Conservation (phyloP, 768 basidiomycete genomes). For the Coprinopsis sp. region DNA sequence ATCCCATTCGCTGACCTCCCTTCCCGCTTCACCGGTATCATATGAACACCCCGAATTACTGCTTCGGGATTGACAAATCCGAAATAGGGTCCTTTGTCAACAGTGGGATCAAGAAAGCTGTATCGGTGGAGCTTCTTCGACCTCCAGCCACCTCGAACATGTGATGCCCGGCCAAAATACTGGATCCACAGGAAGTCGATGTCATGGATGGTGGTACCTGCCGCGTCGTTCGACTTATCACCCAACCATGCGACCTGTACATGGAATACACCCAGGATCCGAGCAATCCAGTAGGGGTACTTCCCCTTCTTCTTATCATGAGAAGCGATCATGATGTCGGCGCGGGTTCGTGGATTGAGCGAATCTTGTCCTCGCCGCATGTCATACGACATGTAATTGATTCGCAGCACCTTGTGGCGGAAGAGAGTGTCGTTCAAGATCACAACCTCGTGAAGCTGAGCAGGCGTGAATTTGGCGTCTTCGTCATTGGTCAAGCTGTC, state of each 20-base stretch:
- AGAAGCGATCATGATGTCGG: slow-evolving; percentile 31
- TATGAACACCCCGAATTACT: slow-evolving; percentile 35
- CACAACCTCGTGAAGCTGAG: too few relatives aligned
- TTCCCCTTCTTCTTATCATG: slow-evolving; percentile 11
- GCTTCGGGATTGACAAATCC: slow-evolving; percentile 42
- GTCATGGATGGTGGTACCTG: not conserved
- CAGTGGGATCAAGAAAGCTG: slow-evolving; percentile 27
- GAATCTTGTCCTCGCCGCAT: slow-evolving; percentile 36
- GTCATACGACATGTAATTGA: slow-evolving; percentile 31
- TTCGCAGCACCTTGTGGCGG: slow-evolving; percentile 13
- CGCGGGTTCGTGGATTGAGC: slow-evolving; percentile 30
- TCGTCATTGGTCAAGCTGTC: too few relatives aligned
- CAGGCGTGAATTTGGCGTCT: too few relatives aligned
- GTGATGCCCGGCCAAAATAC: slow-evolving; percentile 17
- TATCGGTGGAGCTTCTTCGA: slow-evolving; percentile 17
- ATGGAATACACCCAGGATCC: slow-evolving; percentile 18
- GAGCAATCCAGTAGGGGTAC: slow-evolving; percentile 33
- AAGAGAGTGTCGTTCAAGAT: slow-evolving; percentile 15
- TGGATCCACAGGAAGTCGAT: slow-evolving; percentile 25
- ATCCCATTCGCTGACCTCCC: slow-evolving; percentile 16
- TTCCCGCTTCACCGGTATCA: slow-evolving; percentile 36
- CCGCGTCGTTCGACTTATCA: not conserved
- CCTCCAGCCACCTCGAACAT: slow-evolving; percentile 8
- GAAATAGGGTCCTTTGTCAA: slow-evolving; percentile 26
- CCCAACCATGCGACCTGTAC: not conserved